Conservation (phyloP, 495 filamentous ascomycete species). For the Neurospora intermedia region DNA sequence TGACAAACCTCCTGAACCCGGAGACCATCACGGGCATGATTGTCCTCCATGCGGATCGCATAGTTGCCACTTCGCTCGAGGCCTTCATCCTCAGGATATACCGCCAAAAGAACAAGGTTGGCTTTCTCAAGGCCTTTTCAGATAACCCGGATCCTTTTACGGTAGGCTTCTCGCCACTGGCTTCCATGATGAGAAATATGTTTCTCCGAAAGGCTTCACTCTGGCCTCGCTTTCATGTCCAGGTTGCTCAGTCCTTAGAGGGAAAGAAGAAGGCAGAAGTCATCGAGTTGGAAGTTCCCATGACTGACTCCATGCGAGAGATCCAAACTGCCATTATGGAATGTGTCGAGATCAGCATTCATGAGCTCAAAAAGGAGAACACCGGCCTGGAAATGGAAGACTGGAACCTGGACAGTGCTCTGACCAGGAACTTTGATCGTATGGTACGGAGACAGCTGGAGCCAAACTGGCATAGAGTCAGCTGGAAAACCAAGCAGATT, state of each 20-base stretch:
- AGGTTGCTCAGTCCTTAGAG: constrained; percentile 78
- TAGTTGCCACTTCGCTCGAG: constrained; percentile 80
- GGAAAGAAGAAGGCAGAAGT: constrained; percentile 92
- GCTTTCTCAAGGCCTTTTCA: constrained; percentile 94
- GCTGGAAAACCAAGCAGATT: constrained; percentile 88
- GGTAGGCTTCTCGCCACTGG: constrained; percentile 76
- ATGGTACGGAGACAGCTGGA: constrained; percentile 84
- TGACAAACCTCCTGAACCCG: constrained; percentile 73
- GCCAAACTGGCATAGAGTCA: constrained; percentile 94
- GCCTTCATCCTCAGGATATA: constrained; percentile 93
- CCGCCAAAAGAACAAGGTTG: constrained; percentile 81
- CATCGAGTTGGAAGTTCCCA: constrained; percentile 91
- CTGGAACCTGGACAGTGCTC: constrained; percentile 91
- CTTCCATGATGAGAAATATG: constrained; percentile 85
- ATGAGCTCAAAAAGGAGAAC: constrained; percentile 83
- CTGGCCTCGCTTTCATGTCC: constrained; percentile 92
- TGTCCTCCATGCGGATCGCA: constrained; percentile 78
- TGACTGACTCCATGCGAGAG: constrained; percentile 86
- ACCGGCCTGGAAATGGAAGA: constrained; percentile 89
- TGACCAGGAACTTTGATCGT: constrained; percentile 86
- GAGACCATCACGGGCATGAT: constrained; percentile 82
- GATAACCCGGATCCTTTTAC: constrained; percentile 91
- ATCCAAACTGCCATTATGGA: constrained; percentile 93
- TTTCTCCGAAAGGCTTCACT: constrained; percentile 82
- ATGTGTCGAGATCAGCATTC: constrained; percentile 89